A percentile compares a stretch with the other conserved stretches of the same genome.
Evolutionary conservation across 2,329 filamentous ascomycete species (phyloP).

Genomic region (Ascochyta lentis): DNA sequence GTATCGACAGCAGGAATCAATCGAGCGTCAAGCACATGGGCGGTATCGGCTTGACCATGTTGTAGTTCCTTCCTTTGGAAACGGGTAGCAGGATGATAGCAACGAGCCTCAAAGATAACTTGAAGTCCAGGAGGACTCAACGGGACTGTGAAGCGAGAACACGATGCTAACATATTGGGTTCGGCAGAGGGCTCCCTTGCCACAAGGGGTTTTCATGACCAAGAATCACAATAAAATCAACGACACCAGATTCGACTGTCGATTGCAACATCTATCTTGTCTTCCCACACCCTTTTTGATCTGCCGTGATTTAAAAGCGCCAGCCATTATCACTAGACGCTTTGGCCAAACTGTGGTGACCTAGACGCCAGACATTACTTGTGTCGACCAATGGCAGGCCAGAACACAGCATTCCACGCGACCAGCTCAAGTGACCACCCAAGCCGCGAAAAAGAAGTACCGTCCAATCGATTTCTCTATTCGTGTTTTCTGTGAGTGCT

Average conservation of each 20-base stretch:
- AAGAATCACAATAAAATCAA: neutral
- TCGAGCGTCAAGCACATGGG: conserved; percentile 80
- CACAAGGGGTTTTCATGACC: neutral
- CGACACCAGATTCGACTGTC: neutral
- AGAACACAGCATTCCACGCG: conserved; percentile 14
- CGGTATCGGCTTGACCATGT: conserved; percentile 88
- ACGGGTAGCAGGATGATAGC: neutral
- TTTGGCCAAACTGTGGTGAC: neutral
- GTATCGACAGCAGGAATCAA: conserved; percentile 79
- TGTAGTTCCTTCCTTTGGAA: conserved; percentile 54
- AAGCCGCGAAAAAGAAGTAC: conserved; percentile 16
- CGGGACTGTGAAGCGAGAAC: neutral
- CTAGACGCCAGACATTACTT: conserved; percentile 2
- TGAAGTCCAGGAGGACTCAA: neutral
- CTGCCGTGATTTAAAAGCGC: neutral
- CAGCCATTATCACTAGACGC: neutral
- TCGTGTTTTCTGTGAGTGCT: neutral
- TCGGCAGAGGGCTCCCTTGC: neutral
- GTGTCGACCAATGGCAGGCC: conserved; percentile 21
- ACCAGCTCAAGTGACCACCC: conserved; percentile 21
- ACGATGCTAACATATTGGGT: neutral
- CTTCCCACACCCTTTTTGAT: neutral
- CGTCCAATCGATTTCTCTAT: conserved; percentile 17
- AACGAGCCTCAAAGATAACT: neutral
- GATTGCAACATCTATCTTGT: neutral